Evolutionary conservation across 176 grass and related monocot species (phyloP).

Genomic region (Thalia dealbata): DNA sequence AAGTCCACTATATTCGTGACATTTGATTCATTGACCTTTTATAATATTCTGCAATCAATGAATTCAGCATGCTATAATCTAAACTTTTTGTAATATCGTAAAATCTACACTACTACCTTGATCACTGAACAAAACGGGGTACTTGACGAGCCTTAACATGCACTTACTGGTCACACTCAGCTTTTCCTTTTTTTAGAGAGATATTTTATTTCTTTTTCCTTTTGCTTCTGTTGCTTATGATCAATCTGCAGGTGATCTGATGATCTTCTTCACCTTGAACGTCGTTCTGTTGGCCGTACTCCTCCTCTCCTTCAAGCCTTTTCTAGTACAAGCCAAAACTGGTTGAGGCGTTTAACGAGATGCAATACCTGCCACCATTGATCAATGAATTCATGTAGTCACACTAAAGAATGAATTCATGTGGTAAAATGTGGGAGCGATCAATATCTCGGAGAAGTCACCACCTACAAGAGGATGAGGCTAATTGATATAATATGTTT

Average conservation of each 20-base stretch:
- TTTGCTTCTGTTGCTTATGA: neutral
- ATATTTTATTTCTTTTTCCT: neutral
- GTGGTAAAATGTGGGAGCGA: neutral
- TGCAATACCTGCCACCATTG: neutral
- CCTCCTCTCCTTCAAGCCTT: slow-evolving; percentile 60
- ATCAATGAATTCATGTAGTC: neutral
- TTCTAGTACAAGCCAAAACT: slow-evolving; percentile 35
- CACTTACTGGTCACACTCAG: neutral
- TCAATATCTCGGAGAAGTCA: neutral
- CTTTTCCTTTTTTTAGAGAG: neutral
- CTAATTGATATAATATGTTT: no score
- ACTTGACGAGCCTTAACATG: neutral
- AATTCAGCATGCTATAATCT: no score
- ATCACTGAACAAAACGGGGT: no score
- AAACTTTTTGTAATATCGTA: no score
- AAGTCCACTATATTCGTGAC: neutral
- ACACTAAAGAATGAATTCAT: no score
- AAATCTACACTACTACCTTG: no score
- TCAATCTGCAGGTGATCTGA: slow-evolving; percentile 53
- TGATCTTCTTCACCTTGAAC: slow-evolving; percentile 63
- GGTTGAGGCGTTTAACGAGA: neutral
- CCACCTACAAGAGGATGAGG: no score
- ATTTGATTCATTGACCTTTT: neutral
- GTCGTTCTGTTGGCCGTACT: slow-evolving; percentile 38
- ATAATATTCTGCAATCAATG: no score